phyloP scores from a whole-genome alignment of 768 basidiomycete species.

The Suillus placidus region DNA sequence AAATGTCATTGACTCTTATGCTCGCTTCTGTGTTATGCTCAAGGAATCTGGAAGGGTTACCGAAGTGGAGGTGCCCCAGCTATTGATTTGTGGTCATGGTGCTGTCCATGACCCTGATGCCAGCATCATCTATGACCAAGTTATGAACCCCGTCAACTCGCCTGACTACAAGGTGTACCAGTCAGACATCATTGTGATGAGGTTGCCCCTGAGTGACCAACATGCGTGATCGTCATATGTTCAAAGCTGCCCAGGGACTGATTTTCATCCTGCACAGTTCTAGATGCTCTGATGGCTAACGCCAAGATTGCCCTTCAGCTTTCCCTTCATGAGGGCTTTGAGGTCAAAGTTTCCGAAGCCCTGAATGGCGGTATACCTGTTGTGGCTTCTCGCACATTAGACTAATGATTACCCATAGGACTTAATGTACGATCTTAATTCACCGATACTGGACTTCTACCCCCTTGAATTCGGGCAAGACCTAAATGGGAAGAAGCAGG shows the following conservation, averaged over 20 bases:
- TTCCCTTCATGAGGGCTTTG: constrained; percentile 93
- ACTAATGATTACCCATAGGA: constrained; percentile 65
- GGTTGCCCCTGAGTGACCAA: constrained; percentile 84
- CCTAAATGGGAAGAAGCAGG: constrained; percentile 96
- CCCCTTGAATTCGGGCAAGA: constrained; percentile 90
- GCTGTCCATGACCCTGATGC: constrained; percentile 96
- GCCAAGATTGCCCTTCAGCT: constrained; percentile 89
- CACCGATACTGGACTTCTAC: constrained; percentile 94
- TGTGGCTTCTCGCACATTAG: constrained; percentile 80
- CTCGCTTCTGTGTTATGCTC: constrained; percentile 75
- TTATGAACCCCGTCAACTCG: constrained; percentile 59
- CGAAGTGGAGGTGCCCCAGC: constrained; percentile 62
- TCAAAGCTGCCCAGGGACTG: constrained; percentile 3
- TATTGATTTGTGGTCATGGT: constrained; percentile 87
- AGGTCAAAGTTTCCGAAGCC: constrained; percentile 97
- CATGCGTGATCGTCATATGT: constrained; percentile 45
- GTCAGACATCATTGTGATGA: constrained; percentile 75
- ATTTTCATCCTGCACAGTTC: constrained; percentile 45
- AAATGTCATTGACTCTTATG: constrained; percentile 85
- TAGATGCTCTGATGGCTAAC: constrained; percentile 89
- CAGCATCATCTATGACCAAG: constrained; percentile 85
- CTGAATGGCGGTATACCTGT: constrained; percentile 88
- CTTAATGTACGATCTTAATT: constrained; percentile 82
- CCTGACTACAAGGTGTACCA: constrained; percentile 55
- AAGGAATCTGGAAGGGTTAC: constrained; percentile 44